These are phyloP conservation scores for Cercospora beticola DNA, from an alignment of 2,329 filamentous ascomycete genomes.

Conservation along the genomic window DNA sequence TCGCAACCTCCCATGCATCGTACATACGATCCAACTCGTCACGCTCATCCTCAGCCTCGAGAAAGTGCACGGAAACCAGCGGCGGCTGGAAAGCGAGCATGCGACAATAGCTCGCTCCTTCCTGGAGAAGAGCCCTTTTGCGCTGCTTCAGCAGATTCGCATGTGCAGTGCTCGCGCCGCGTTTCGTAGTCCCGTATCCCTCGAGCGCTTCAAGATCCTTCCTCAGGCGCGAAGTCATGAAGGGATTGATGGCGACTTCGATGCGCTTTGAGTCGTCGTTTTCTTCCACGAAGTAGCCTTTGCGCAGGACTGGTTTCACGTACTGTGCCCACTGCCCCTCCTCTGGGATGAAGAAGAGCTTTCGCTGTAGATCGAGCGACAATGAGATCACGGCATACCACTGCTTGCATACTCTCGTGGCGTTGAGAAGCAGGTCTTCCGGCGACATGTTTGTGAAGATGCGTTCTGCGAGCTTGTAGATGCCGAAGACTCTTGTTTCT, in stretches of 20 bases:
- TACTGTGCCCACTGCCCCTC: background rate
- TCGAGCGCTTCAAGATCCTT: background rate
- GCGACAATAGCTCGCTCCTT: background rate
- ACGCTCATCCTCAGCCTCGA: background rate
- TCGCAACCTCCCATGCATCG: background rate
- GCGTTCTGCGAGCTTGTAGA: background rate
- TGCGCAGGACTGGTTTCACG: background rate
- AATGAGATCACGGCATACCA: slow-evolving; percentile 6
- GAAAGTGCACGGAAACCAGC: background rate
- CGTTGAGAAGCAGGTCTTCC: slow-evolving; percentile 15
- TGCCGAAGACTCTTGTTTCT: background rate
- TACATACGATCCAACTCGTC: background rate
- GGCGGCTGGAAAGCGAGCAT: slow-evolving; percentile 11
- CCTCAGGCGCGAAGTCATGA: background rate
- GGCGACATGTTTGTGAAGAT: slow-evolving; percentile 17
- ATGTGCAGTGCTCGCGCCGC: background rate
- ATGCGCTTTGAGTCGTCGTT: background rate
- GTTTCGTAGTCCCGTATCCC: background rate
- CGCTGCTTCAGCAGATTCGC: background rate
- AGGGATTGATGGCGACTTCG: background rate
- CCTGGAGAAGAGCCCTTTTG: background rate
- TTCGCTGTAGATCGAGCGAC: slow-evolving; percentile 15
- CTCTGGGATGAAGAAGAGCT: slow-evolving; percentile 15
- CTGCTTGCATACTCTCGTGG: slow-evolving; percentile 6
- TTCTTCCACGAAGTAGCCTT: background rate